phyloP scores from a whole-genome alignment of 495 filamentous ascomycete genomes.

The Friedmanniomyces endolithicus region DNA sequence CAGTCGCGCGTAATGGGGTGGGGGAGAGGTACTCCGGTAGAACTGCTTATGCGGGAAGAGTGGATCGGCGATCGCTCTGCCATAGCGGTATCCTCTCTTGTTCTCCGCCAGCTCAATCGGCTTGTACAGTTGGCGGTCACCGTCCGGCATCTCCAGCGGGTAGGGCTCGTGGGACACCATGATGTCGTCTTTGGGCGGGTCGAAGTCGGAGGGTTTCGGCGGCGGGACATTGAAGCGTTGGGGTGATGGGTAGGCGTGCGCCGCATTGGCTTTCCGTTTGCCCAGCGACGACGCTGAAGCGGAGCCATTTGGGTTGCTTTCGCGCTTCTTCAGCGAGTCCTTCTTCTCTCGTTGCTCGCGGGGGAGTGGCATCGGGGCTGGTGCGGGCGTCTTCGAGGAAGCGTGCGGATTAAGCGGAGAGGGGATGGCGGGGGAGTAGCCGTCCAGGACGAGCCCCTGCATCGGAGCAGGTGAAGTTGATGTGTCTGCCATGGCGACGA shows the following conservation, averaged over 20 bases:
- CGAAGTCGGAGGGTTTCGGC: constrained; percentile 28
- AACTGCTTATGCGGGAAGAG: constrained; percentile 76
- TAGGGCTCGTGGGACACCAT: constrained; percentile 30
- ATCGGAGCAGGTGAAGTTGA: not conserved
- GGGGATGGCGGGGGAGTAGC: constrained; percentile 28
- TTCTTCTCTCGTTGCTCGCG: constrained; percentile 34
- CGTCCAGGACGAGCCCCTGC: not conserved
- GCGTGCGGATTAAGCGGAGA: constrained; percentile 30
- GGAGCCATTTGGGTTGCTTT: constrained; percentile 24
- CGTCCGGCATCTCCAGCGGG: constrained; percentile 29
- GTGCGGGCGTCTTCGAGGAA: constrained; percentile 17
- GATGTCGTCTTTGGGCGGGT: constrained; percentile 27
- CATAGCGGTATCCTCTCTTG: constrained; percentile 83
- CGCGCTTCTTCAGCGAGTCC: constrained; percentile 34
- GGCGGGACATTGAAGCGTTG: constrained; percentile 31
- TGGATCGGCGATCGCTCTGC: constrained; percentile 78
- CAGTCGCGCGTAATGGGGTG: constrained; percentile 67
- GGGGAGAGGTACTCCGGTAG: constrained; percentile 75
- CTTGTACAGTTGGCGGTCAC: constrained; percentile 27
- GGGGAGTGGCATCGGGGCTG: constrained; percentile 7
- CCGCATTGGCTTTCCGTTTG: constrained; percentile 22
- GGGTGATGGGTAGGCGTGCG: constrained; percentile 23
- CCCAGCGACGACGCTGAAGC: not conserved
- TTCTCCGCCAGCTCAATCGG: constrained; percentile 53
- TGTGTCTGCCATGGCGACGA: constrained; percentile 2